These are phyloP conservation scores for Cercospora sojina DNA, from an alignment of 2,329 filamentous ascomycete species.

Conservation along the genomic window DNA sequence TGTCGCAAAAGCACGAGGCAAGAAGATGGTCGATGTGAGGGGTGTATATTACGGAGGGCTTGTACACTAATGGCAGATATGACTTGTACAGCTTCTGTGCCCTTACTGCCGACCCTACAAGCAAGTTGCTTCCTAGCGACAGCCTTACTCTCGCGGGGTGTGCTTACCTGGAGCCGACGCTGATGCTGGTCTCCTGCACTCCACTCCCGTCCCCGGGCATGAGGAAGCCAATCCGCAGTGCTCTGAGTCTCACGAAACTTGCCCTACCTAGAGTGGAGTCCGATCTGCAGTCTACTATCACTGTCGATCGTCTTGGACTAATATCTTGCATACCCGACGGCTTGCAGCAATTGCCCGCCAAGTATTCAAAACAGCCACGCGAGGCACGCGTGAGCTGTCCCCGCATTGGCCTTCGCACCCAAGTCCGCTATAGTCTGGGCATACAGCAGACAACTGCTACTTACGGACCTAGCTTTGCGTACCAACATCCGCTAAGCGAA, in stretches of 20 bases:
- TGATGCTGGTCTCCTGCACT: background rate
- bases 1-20: slow-evolving; percentile 82
- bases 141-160: background rate
- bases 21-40: slow-evolving; percentile 92
- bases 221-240: background rate
- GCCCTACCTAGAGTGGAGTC: background rate
- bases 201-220: background rate
- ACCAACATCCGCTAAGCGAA: background rate
- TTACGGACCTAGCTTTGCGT: background rate
- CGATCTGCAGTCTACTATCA: background rate
- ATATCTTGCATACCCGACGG: background rate
- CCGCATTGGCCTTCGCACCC: background rate
- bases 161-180: background rate
- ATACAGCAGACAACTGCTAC: background rate
- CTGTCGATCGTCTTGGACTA: background rate
- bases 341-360: background rate
- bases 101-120: background rate
- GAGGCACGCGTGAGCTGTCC: background rate
- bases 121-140: background rate
- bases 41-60: slow-evolving; percentile 94
- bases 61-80: slow-evolving; percentile 50
- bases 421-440: background rate
- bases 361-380: background rate
- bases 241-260: background rate
- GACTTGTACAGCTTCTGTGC: background rate